These are phyloP conservation scores for Candida dubliniensis DNA, from an alignment of 1,139 yeast genomes.

Conservation along the genomic window DNA sequence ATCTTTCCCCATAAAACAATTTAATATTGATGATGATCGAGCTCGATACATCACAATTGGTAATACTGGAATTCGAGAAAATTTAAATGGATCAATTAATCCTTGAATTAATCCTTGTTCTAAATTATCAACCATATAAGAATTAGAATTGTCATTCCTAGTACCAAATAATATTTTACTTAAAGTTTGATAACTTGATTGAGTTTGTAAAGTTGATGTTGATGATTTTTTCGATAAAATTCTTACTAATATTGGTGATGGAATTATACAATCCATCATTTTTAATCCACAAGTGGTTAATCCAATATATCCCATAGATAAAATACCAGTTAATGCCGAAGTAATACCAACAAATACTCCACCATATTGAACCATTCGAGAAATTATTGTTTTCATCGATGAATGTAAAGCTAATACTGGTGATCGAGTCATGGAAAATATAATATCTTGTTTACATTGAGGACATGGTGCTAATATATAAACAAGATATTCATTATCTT, in stretches of 20 bases:
- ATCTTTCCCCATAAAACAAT: slow-evolving; percentile 26
- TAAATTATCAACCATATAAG: slow-evolving; percentile 28
- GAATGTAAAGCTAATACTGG: slow-evolving; percentile 25
- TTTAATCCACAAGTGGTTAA: slow-evolving; percentile 42
- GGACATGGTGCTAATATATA: slow-evolving; percentile 41
- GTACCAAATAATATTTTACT: slow-evolving; percentile 21
- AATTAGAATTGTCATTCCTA: not conserved
- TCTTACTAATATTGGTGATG: slow-evolving; percentile 33
- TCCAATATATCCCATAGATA: slow-evolving; percentile 44
- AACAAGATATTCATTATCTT: slow-evolving; percentile 13
- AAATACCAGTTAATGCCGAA: slow-evolving; percentile 43
- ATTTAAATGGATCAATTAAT: slow-evolving; percentile 39
- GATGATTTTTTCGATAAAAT: slow-evolving; percentile 23
- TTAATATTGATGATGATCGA: slow-evolving; percentile 37
- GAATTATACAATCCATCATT: slow-evolving; percentile 40
- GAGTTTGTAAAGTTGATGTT: slow-evolving; percentile 5
- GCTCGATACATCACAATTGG: slow-evolving; percentile 43
- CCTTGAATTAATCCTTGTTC: slow-evolving; percentile 39
- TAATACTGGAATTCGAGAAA: slow-evolving; percentile 40
- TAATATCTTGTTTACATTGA: slow-evolving; percentile 42
- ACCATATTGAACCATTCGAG: slow-evolving; percentile 30
- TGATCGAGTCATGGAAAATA: slow-evolving; percentile 36
- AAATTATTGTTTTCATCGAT: slow-evolving; percentile 21
- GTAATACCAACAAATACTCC: slow-evolving; percentile 38
- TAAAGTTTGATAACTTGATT: slow-evolving; percentile 15